Conservation (phyloP, 106 monocot species). For the Acanthochlamys bracteata region DNA sequence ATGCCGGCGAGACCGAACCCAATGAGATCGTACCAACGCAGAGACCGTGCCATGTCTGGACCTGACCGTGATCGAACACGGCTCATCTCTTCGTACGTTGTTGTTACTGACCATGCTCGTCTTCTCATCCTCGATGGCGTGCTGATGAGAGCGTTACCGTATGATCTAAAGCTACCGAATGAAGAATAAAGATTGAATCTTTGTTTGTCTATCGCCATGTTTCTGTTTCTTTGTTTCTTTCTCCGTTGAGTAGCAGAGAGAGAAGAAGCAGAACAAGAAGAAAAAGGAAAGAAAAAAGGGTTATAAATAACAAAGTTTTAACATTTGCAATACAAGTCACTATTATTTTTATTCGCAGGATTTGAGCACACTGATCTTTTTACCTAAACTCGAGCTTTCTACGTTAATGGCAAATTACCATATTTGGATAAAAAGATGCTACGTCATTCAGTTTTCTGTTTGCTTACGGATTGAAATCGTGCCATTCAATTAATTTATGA, state of each 20-base stretch:
- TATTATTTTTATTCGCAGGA: no score
- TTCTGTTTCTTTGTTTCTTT: background rate
- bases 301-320: no score
- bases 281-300: no score
- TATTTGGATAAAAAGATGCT: no score
- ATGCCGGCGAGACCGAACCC: slow-evolving; percentile 86
- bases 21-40: slow-evolving; percentile 76
- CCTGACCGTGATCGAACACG: slow-evolving; percentile 79
- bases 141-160: slow-evolving; percentile 50
- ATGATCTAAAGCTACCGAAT: slow-evolving; percentile 46
- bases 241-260: background rate
- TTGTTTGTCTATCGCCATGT: background rate
- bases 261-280: no score
- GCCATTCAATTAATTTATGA: no score
- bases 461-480: no score
- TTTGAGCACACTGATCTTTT: no score
- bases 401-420: no score
- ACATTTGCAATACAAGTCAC: no score
- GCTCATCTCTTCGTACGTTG: slow-evolving; percentile 77
- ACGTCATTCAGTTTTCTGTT: no score
- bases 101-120: slow-evolving; percentile 51
- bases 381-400: no score
- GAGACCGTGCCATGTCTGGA: slow-evolving; percentile 43
- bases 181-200: slow-evolving; percentile 15
- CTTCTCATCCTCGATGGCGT: slow-evolving; percentile 37